Evolutionary conservation across 225 moss, liverwort and hornwort species (phyloP).

Genomic region (Bryum argenteum): DNA sequence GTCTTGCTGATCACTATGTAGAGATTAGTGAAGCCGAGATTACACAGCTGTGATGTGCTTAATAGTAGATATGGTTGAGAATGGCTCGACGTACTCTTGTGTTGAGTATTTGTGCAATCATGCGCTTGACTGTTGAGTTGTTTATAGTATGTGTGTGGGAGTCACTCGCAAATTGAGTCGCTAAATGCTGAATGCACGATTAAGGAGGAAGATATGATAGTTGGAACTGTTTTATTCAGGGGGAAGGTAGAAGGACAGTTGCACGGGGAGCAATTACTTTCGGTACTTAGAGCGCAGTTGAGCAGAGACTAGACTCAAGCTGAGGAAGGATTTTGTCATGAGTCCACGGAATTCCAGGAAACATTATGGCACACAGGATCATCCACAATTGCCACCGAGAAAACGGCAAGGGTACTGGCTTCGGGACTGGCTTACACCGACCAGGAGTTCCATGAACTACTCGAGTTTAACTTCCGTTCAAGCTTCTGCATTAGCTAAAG

Average conservation of each 20-base stretch:
- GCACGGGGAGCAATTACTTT: neutral
- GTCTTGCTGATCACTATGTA: neutral
- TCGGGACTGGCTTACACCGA: constrained; percentile 26
- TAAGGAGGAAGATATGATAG: neutral
- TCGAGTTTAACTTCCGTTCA: constrained; percentile 5
- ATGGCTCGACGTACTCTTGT: neutral
- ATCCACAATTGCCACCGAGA: constrained; percentile 31
- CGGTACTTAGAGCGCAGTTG: constrained; percentile 1
- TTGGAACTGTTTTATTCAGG: constrained; percentile 14
- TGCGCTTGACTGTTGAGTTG: neutral
- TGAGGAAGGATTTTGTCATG: constrained; percentile 31
- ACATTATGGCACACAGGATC: constrained; percentile 18
- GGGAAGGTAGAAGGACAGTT: neutral
- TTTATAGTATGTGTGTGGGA: neutral
- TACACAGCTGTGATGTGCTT: neutral
- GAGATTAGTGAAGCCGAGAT: neutral
- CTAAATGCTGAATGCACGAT: neutral
- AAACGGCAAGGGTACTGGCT: constrained; percentile 40
- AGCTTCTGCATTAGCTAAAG: neutral
- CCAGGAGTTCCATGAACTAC: neutral
- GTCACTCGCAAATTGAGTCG: neutral
- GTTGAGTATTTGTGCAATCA: neutral
- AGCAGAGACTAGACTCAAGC: constrained; percentile 12
- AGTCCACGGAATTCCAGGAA: constrained; percentile 36
- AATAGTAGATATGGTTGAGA: neutral